Evolutionary conservation across 495 filamentous ascomycete species (phyloP).

Genomic region (Aspergillus hancockii): DNA sequence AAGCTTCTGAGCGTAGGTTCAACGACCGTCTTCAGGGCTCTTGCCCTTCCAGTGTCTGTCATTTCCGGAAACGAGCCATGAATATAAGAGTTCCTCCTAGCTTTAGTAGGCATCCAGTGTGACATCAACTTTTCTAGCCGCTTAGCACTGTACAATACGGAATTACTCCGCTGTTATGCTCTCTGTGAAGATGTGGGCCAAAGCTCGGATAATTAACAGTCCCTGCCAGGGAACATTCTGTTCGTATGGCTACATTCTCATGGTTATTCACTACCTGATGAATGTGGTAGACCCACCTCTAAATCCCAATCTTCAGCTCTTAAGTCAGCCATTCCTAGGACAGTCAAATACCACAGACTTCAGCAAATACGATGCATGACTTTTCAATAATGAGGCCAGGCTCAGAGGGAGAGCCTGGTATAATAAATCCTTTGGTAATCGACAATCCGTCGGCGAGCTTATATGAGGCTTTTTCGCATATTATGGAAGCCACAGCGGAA

Average conservation of each 20-base stretch:
- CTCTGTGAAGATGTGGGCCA: slow-evolving; percentile 82
- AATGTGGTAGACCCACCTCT: slow-evolving; percentile 77
- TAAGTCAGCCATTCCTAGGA: slow-evolving; percentile 3
- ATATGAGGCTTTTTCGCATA: slow-evolving; percentile 82
- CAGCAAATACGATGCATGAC: slow-evolving; percentile 52
- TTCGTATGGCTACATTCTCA: slow-evolving; percentile 86
- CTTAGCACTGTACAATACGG: slow-evolving; percentile 76
- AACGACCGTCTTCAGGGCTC: background rate
- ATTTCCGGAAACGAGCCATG: background rate
- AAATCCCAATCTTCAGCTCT: slow-evolving; percentile 72
- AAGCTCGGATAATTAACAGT: slow-evolving; percentile 74
- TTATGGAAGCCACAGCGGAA: slow-evolving; percentile 57
- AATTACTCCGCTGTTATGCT: slow-evolving; percentile 75
- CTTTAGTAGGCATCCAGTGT: slow-evolving; percentile 70
- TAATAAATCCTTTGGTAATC: slow-evolving; percentile 59
- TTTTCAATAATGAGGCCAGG: slow-evolving; percentile 67
- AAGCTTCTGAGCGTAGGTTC: background rate
- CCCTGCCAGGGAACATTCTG: slow-evolving; percentile 80
- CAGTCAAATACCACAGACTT: slow-evolving; percentile 46
- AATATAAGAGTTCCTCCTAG: slow-evolving; percentile 70
- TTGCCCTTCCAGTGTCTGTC: background rate
- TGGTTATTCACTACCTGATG: slow-evolving; percentile 88
- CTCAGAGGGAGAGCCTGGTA: slow-evolving; percentile 53
- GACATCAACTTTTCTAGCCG: slow-evolving; percentile 85
- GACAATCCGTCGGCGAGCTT: slow-evolving; percentile 61